Conservation (phyloP, 2,329 filamentous ascomycete species). For the Alternaria atra region DNA sequence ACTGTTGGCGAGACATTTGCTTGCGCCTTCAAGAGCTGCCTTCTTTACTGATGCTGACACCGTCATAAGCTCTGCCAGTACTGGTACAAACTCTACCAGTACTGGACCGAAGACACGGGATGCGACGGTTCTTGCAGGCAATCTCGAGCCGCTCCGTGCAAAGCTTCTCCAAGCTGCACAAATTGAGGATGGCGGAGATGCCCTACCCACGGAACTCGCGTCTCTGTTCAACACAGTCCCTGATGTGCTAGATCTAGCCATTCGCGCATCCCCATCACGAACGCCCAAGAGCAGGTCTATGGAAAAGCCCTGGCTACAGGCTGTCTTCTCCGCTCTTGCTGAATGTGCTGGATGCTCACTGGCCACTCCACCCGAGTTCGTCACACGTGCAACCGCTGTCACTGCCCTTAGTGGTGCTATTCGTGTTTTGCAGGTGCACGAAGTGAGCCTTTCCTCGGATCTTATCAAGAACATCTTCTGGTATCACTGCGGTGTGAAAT, state of each 20-base stretch:
- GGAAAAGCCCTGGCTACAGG: conserved; percentile 57
- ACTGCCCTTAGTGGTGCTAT: conserved; percentile 37
- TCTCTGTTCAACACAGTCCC: conserved; percentile 41
- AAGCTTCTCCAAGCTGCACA: conserved; percentile 45
- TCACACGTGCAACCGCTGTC: conserved; percentile 30
- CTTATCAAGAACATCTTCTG: conserved; percentile 46
- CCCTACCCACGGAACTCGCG: conserved; percentile 29
- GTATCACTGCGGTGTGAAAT: conserved; percentile 47
- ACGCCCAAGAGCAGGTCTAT: conserved; percentile 52
- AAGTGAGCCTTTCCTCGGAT: conserved; percentile 36
- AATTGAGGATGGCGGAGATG: conserved; percentile 38
- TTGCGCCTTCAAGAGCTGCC: conserved; percentile 51
- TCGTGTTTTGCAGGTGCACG: conserved; percentile 33
- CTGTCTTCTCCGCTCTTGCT: conserved; percentile 49
- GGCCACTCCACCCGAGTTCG: conserved; percentile 31
- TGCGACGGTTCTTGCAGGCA: conserved; percentile 29
- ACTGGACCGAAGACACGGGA: conserved; percentile 10
- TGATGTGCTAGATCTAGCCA: conserved; percentile 52
- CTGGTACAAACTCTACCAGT: conserved; percentile 8
- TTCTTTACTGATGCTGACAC: conserved; percentile 43
- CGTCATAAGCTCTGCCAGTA: conserved; percentile 8
- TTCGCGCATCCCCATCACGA: conserved; percentile 52
- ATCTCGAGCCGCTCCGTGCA: conserved; percentile 39
- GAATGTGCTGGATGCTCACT: conserved; percentile 47
- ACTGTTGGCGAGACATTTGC: conserved; percentile 54